These are phyloP conservation scores for Aspergillus ibericus DNA, from an alignment of 2,329 filamentous ascomycete species.

Conservation along the genomic window DNA sequence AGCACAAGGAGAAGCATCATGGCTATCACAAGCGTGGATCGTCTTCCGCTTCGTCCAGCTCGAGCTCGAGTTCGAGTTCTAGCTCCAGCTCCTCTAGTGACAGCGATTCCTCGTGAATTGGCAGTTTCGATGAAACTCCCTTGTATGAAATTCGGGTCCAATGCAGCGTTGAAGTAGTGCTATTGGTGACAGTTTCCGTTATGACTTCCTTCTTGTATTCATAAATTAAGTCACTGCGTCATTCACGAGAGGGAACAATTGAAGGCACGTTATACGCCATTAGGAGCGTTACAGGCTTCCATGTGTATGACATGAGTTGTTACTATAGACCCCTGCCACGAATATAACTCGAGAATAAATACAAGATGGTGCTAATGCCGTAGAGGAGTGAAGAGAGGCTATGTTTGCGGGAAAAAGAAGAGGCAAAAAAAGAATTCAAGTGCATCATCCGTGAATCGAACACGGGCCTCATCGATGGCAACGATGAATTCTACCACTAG, in stretches of 20 bases:
- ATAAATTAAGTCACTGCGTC: too few relatives aligned
- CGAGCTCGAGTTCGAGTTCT: slow-evolving; percentile 20
- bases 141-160: not conserved
- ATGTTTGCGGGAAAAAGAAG: not conserved
- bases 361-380: too few relatives aligned
- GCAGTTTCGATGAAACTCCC: not conserved
- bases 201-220: too few relatives aligned
- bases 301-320: too few relatives aligned
- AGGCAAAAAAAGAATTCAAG: not conserved
- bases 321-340: too few relatives aligned
- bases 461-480: slow-evolving; percentile 49
- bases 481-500: slow-evolving; percentile 49
- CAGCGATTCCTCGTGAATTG: not conserved
- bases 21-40: slow-evolving; percentile 17
- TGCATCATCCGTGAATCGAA: slow-evolving; percentile 51
- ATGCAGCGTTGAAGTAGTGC: not conserved
- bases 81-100: slow-evolving; percentile 11
- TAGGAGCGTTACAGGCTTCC: too few relatives aligned
- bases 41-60: slow-evolving; percentile 15
- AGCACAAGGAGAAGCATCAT: slow-evolving; percentile 28
- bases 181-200: not conserved
- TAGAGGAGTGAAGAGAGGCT: too few relatives aligned
- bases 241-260: too few relatives aligned
- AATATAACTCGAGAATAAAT: too few relatives aligned
- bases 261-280: too few relatives aligned